Evolutionary conservation across 73 alveolate genomes (phyloP), one percentile per base, ranked within the genome.

Genomic region (Vitrella brassicaformis): DNA sequence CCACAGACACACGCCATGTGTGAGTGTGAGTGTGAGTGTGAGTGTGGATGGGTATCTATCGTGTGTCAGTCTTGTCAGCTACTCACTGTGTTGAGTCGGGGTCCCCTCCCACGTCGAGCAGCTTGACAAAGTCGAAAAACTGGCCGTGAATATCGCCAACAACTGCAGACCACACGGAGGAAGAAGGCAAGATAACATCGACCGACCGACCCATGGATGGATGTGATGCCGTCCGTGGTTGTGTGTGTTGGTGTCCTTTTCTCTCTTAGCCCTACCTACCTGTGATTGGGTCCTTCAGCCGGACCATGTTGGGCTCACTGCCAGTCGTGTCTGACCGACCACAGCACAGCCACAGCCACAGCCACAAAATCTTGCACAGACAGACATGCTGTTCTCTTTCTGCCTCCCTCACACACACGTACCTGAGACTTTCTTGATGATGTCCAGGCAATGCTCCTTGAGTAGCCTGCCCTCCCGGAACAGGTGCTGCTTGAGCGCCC

Each of bases 71-170:
- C n/a, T n/a, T n/a, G n/a, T n/a, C n/a, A n/a, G n/a, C n/a, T 4
- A 39, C 56, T 80, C 72, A 85, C 84, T 89, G 86, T 10, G 82
- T 70, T n/a, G 66, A 25, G 19, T 70, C 78, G 0, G 89, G 89
- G 39, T 80, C 88, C 0, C 92, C 95, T 47, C 89, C 95, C 71
- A 70, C 66, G 47, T 89, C 88, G 26, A 89, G 67, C 47, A 86
- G 66, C 66, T 88, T 84, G 56, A 81, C 74, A 19, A 87, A 65
- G 70, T 89, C 96, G 73, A 78, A 89, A 67, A 70, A 86, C 75
- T 85, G 71, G n/a, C 96, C 97, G 71, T 91, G 97, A 79, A 91
- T 85, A 80, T 91, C 97, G 10, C 96, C 97, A 0, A 91, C 97
- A 26, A 91, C 73, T 27, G 91, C 56, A 39, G 14, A 39, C 56